Percentiles rank a stretch among this genome's conserved stretches.
phyloP scores from a whole-genome alignment of 345 rosid species.

The Eutrema heterophyllum region DNA sequence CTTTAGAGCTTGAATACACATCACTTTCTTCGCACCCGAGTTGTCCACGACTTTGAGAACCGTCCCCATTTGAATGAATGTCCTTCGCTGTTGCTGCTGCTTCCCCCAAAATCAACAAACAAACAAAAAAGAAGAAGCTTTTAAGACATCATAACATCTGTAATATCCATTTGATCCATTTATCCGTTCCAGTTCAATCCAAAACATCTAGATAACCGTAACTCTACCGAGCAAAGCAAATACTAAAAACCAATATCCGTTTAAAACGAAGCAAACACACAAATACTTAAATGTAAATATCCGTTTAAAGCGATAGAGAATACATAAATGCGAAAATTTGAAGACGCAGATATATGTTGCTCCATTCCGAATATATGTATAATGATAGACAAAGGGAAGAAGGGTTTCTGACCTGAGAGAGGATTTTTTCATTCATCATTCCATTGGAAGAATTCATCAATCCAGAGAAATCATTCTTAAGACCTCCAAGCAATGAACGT shows the following conservation, averaged over 20 bases:
- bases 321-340: background rate
- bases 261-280: background rate
- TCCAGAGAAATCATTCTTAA: slow-evolving; percentile 33
- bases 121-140: background rate
- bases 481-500: slow-evolving; percentile 46
- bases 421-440: slow-evolving; percentile 21
- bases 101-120: background rate
- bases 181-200: background rate
- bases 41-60: slow-evolving; percentile 86
- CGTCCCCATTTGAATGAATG: slow-evolving; percentile 88
- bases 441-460: slow-evolving; percentile 33
- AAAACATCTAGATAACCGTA: background rate
- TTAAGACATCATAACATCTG: background rate
- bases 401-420: slow-evolving; percentile 43
- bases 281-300: background rate
- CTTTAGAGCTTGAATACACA: slow-evolving; percentile 78
- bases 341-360: background rate
- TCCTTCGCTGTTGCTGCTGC: slow-evolving; percentile 57
- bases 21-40: slow-evolving; percentile 85
- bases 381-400: background rate
- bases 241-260: background rate
- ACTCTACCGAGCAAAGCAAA: background rate
- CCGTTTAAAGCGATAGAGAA: background rate
- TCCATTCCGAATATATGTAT: too few species aligned
- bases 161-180: background rate